Evolutionary conservation across 208 protist species (phyloP).

Genomic region (Leishmania braziliensis): DNA sequence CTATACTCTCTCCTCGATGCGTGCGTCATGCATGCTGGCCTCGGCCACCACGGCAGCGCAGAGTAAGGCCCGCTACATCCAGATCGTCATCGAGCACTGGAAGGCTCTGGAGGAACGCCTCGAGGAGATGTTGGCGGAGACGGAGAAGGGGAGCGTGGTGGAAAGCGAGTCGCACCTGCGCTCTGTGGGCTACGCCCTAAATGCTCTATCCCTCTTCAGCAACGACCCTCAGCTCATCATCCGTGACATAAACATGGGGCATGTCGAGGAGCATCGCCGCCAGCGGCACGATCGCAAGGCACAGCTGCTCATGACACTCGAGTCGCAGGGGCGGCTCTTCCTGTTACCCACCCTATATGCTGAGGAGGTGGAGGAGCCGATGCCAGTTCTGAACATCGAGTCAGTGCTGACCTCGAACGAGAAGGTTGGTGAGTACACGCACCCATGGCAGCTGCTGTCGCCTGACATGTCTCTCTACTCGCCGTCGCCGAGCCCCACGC

Average conservation of each 20-base stretch:
- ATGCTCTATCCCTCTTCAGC: conserved; percentile 45
- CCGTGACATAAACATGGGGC: conserved; percentile 40
- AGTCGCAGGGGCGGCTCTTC: conserved; percentile 36
- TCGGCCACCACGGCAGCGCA: conserved; percentile 23
- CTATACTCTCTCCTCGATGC: conserved; percentile 27
- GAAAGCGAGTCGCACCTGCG: conserved; percentile 26
- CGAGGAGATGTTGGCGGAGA: conserved; percentile 33
- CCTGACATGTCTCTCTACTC: conserved; percentile 30
- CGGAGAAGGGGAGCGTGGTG: conserved; percentile 9
- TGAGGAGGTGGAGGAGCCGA: conserved; percentile 27
- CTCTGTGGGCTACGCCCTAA: conserved; percentile 27
- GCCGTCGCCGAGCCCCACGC: conserved; percentile 10
- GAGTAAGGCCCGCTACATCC: conserved; percentile 38
- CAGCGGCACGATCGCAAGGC: conserved; percentile 37
- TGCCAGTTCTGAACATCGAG: conserved; percentile 25
- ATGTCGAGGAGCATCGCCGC: conserved; percentile 40
- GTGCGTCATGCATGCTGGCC: conserved; percentile 30
- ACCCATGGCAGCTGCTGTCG: conserved; percentile 26
- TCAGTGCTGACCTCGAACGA: conserved; percentile 1
- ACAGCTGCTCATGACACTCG: conserved; percentile 36
- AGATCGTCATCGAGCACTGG: conserved; percentile 32
- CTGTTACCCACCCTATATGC: conserved; percentile 39
- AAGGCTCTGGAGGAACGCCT: conserved; percentile 35
- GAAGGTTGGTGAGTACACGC: conserved; percentile 5
- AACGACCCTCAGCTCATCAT: conserved; percentile 27